Base-by-base conservation (phyloP, 2,329 filamentous ascomycete genomes). In the Huntiella savannae region DNA sequence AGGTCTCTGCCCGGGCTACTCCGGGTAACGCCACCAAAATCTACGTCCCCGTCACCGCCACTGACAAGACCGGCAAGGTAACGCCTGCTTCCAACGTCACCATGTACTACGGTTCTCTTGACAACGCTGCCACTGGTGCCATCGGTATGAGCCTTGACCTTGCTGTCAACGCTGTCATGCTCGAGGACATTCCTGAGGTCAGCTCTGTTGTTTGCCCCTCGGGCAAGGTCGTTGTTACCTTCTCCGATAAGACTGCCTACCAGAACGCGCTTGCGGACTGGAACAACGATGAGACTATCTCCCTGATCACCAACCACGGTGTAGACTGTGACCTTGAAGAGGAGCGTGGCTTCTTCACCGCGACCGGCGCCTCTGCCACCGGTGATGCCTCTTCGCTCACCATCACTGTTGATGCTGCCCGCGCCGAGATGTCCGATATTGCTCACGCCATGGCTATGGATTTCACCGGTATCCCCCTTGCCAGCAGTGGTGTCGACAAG, bases 251-350 rank as follows among this genome's bases (percentile, higher is more conserved):
- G 12, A 45, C 43, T 4, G 43, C 50, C 19, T 54, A 52, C 34
- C 5, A 33, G 12, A 38, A 55, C 40, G 52, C 53, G 16, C 41
- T 54, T 8, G 28, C 44, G 15, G 37, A 49, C 40, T 55, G 54
- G 54, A 40, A 37, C 17, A 32, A 16, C 2, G 46, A 51, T 1
- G 45, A 50, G 33, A 45, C 46, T 13, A 52, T 66, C 34, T 54
- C 64, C 34, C 50, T 67, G 43, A 57, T 67, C 50, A 66, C 63
- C 12, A 66, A 63, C 53, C 59, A 65, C 52, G 46, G 60, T 13
- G 62, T 61, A 32, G 56, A 62, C 49, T 65, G 63, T 49, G 61
- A 65, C 46, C 52, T 53, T 12, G 56, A 59, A 47, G 54, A 59
- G 17, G 61, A 65, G 53, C 58, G 63, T 33, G 59, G 62, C 5